Base-by-base conservation (phyloP, 768 basidiomycete species). In the Amanita muscaria region DNA sequence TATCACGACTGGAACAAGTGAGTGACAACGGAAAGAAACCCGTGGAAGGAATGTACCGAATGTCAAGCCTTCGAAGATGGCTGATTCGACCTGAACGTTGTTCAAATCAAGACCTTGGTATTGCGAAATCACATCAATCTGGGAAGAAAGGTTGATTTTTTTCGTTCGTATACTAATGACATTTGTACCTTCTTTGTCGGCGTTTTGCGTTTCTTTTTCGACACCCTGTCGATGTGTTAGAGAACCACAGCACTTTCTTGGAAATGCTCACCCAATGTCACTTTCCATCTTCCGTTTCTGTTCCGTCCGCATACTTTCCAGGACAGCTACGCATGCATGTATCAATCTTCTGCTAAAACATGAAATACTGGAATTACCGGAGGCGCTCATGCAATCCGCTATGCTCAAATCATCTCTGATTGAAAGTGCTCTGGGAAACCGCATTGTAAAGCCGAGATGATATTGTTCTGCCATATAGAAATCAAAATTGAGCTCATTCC, bases 381-480 rank as follows among this genome's bases (percentile, higher is more conserved):
- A 70, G 1, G 80, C 80, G 8, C 76, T 69, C 74, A 83, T 73
- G 58, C 86, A 88, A 54, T 90, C 88, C 1, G 73, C 74, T 32
- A 79, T 65, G 25, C 59, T 73, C 15, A 88, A 69, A 54, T 96
- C 91, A 40, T 88, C 86, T 18, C 89, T 77, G 48, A 93, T 89
- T 2, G 63, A 57, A 36, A 89, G 54, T 12, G 88, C 90, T 46
- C 93, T 77, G 35, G 96, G 94, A 57, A 99, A 99, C 16, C 96
- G 82, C 79, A 99, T 84, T 0, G 94, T 98, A 50, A 83, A 78
- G 3, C 83, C 85, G 51, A 91, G 60, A 42, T 85, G 84, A 54
- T 89, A 97, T 53, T 80, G 81, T 52, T 90, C 92, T 80, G 32
- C 3, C 11, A 51, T 39, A 18, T 35, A 41, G 37, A 34, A 33